Evolutionary conservation across 768 basidiomycete genomes (phyloP).

Genomic region (Lactifluus rugatus): DNA sequence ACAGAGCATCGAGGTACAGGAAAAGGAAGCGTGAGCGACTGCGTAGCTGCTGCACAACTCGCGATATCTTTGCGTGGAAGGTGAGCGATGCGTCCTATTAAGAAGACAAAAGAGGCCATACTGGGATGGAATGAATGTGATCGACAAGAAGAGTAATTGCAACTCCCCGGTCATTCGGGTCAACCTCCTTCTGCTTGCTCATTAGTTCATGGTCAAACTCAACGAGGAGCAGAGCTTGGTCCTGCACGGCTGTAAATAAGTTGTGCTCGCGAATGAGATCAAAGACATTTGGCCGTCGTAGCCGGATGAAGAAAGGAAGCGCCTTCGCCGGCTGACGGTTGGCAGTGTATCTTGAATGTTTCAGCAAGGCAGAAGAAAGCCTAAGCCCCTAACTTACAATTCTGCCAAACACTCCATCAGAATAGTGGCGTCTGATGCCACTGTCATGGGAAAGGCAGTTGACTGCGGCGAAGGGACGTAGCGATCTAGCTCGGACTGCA

Average conservation of each 20-base stretch:
- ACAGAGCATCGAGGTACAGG: slow-evolving; percentile 85
- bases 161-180: slow-evolving; percentile 45
- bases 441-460: slow-evolving; percentile 23
- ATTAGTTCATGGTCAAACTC: slow-evolving; percentile 90
- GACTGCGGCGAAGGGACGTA: slow-evolving; percentile 37
- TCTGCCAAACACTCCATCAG: slow-evolving; percentile 96
- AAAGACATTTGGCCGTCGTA: slow-evolving; percentile 85
- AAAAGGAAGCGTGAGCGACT: slow-evolving; percentile 74
- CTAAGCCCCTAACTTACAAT: slow-evolving; percentile 40
- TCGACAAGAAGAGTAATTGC: slow-evolving; percentile 85
- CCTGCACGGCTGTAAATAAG: slow-evolving; percentile 88
- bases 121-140: slow-evolving; percentile 93
- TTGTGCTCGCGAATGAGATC: slow-evolving; percentile 90
- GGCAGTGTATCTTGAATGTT: slow-evolving; percentile 53
- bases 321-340: slow-evolving; percentile 95
- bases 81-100: background rate
- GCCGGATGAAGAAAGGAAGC: slow-evolving; percentile 76
- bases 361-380: slow-evolving; percentile 4
- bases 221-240: slow-evolving; percentile 84
- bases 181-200: slow-evolving; percentile 40
- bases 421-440: slow-evolving; percentile 41
- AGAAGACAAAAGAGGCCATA: slow-evolving; percentile 29
- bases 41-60: slow-evolving; percentile 83
- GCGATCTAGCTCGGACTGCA: slow-evolving; percentile 72
- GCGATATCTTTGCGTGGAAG: slow-evolving; percentile 50